Conservation (phyloP, 768 basidiomycete genomes). For the Lentinula sp. region DNA sequence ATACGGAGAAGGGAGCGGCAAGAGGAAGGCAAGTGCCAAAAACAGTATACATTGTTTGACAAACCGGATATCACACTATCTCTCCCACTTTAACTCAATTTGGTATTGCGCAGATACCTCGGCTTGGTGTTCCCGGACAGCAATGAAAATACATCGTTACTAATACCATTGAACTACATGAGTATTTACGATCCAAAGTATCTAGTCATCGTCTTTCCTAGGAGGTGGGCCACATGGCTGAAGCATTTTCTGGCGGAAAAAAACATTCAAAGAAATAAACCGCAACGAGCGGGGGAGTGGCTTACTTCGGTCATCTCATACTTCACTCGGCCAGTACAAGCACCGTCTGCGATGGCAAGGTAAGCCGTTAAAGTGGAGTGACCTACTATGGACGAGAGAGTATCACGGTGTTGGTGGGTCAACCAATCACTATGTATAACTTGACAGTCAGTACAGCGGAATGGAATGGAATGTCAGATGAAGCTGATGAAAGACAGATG, state of each 20-base stretch:
- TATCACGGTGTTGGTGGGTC: slow-evolving; percentile 96
- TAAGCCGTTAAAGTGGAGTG: slow-evolving; percentile 84
- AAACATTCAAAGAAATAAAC: slow-evolving; percentile 31
- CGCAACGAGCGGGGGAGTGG: neutral
- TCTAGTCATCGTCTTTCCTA: slow-evolving; percentile 75
- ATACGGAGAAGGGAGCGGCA: neutral
- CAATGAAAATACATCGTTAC: neutral
- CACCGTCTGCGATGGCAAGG: slow-evolving; percentile 90
- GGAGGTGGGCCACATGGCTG: slow-evolving; percentile 94
- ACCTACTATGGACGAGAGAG: slow-evolving; percentile 87
- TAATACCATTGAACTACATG: neutral
- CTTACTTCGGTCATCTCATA: slow-evolving; percentile 95
- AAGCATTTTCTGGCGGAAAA: slow-evolving; percentile 68
- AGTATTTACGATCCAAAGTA: neutral
- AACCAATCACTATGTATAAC: slow-evolving; percentile 77
- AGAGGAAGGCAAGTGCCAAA: neutral
- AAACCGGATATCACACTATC: neutral
- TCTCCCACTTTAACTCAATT: neutral
- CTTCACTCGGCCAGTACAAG: slow-evolving; percentile 80
- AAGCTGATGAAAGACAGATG: neutral
- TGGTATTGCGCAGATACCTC: neutral
- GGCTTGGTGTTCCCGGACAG: neutral
- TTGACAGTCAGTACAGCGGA: neutral
- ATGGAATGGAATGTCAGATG: neutral
- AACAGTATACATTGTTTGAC: neutral